Conservation (phyloP, 768 basidiomycete genomes). For the Lactarius trivialis region DNA sequence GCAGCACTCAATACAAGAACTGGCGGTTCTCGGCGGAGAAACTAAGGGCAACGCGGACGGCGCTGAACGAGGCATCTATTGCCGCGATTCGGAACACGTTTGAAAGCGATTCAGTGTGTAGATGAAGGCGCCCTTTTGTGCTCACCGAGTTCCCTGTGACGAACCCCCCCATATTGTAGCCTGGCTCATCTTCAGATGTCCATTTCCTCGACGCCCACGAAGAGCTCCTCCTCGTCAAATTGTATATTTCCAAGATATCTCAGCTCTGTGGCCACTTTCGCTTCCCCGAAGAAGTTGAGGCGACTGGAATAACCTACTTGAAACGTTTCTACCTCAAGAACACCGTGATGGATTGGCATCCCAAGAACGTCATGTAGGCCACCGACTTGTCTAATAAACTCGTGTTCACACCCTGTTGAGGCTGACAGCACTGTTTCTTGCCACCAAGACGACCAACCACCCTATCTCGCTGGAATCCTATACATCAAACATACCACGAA, state of each 20-base stretch:
- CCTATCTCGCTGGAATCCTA: constrained; percentile 85
- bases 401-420: constrained; percentile 36
- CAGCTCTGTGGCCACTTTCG: constrained; percentile 80
- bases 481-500: constrained; percentile 75
- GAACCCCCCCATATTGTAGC: constrained; percentile 33
- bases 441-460: constrained; percentile 96
- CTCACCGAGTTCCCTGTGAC: background rate
- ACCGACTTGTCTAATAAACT: background rate
- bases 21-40: constrained; percentile 82
- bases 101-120: constrained; percentile 68
- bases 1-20: constrained; percentile 74
- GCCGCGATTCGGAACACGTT: constrained; percentile 69
- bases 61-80: constrained; percentile 72
- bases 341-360: constrained; percentile 99
- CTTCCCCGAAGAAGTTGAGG: constrained; percentile 89
- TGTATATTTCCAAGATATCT: constrained; percentile 82
- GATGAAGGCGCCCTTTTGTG: background rate
- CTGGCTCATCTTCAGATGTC: constrained; percentile 64
- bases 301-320: constrained; percentile 85
- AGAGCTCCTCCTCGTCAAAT: constrained; percentile 81
- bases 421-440: constrained; percentile 92
- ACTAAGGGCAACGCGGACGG: constrained; percentile 51
- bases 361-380: constrained; percentile 92
- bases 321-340: constrained; percentile 97
- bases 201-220: constrained; percentile 76